Evolutionary conservation across 306 rosid species (phyloP).

Genomic region (Cyamopsis tetragonoloba): DNA sequence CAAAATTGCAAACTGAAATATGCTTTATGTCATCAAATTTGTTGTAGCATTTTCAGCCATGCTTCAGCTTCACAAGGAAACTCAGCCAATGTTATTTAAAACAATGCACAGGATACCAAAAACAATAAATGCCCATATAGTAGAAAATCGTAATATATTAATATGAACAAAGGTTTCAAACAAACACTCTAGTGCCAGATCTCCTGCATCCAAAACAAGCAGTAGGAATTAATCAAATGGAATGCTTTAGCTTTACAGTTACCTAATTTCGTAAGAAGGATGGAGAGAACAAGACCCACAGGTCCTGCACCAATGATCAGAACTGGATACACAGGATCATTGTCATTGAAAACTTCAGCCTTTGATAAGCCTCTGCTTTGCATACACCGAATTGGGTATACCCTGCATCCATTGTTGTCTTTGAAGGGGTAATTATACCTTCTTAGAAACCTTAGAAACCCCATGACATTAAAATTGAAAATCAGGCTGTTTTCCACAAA

Average conservation of each 20-base stretch:
- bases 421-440: conserved; percentile 31
- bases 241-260: conserved; percentile 10
- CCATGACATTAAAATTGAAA: conserved; percentile 44
- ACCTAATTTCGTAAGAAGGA: conserved; percentile 83
- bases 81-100: not conserved
- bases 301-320: conserved; percentile 87
- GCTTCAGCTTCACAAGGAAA: not conserved
- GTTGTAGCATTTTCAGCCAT: not conserved
- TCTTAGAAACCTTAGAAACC: conserved; percentile 40
- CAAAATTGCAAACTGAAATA: conserved; percentile 8
- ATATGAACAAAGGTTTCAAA: not conserved
- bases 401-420: conserved; percentile 33
- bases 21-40: conserved; percentile 1
- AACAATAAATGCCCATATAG: not conserved
- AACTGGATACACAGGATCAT: conserved; percentile 63
- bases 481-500: conserved; percentile 5
- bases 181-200: not conserved
- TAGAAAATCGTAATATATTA: not conserved
- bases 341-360: conserved; percentile 35
- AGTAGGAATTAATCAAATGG: not conserved
- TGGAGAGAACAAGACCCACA: conserved; percentile 84
- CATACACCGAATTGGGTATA: conserved; percentile 12
- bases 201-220: not conserved
- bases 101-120: not conserved
- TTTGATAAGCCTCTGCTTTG: conserved; percentile 56